A percentile compares a stretch with the other conserved stretches of the same genome.
Evolutionary conservation across 2,329 filamentous ascomycete species (phyloP).

Genomic region (Phialophora verrucosa): DNA sequence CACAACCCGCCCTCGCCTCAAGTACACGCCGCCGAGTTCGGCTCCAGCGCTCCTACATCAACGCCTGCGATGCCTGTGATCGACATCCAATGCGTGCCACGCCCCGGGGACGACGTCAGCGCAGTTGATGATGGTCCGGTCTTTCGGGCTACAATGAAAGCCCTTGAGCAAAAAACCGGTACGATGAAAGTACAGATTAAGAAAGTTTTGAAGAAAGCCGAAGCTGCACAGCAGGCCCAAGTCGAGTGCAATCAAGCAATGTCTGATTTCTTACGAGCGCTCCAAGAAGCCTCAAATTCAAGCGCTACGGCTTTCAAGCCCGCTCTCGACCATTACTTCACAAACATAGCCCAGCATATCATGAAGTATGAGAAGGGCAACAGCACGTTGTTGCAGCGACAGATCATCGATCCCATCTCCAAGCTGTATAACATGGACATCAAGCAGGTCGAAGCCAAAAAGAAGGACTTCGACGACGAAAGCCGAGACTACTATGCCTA

Average conservation of each 20-base stretch:
- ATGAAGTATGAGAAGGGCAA: slow-evolving; percentile 85
- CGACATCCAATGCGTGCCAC: slow-evolving; percentile 77
- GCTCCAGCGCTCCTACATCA: slow-evolving; percentile 42
- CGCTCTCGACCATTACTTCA: slow-evolving; percentile 96
- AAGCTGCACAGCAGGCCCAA: slow-evolving; percentile 81
- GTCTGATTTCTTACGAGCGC: slow-evolving; percentile 78
- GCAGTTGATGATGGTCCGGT: slow-evolving; percentile 90
- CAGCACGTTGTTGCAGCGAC: slow-evolving; percentile 79
- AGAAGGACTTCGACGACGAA: slow-evolving; percentile 97
- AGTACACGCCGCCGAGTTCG: slow-evolving; percentile 37
- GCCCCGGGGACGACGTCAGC: slow-evolving; percentile 83
- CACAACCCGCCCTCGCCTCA: slow-evolving; percentile 43
- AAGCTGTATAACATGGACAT: slow-evolving; percentile 95
- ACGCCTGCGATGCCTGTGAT: slow-evolving; percentile 66
- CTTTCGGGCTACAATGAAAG: slow-evolving; percentile 95
- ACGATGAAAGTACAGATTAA: slow-evolving; percentile 96
- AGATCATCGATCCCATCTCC: slow-evolving; percentile 91
- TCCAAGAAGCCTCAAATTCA: slow-evolving; percentile 84
- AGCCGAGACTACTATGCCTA: slow-evolving; percentile 98
- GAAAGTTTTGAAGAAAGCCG: slow-evolving; percentile 91
- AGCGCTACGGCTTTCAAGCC: slow-evolving; percentile 98
- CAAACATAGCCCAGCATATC: slow-evolving; percentile 93
- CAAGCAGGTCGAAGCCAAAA: slow-evolving; percentile 95
- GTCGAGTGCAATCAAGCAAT: slow-evolving; percentile 84
- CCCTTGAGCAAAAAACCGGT: slow-evolving; percentile 92